A percentile compares a stretch with the other conserved stretches of the same genome.
Evolutionary conservation across 257 asterid genomes (phyloP).

Genomic region (Plantago elongata): DNA sequence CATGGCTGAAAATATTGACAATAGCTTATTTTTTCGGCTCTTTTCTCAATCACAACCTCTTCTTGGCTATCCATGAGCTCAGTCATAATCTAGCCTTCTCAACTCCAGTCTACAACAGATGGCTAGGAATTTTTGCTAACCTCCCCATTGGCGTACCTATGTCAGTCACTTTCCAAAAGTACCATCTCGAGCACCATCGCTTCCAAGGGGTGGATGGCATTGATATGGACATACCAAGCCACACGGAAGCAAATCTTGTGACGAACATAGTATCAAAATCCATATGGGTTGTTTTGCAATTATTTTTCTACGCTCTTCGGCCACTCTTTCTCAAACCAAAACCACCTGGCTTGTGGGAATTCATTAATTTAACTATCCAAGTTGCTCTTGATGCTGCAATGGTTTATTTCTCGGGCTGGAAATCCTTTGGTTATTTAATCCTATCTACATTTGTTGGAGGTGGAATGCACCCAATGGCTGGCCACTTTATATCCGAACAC

Average conservation of each 20-base stretch:
- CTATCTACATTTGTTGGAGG: constrained; percentile 92
- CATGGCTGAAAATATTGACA: constrained; percentile 64
- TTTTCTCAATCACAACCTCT: constrained; percentile 92
- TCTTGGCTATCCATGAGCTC: constrained; percentile 89
- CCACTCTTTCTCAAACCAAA: constrained; percentile 90
- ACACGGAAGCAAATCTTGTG: constrained; percentile 53
- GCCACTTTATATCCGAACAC: constrained; percentile 90
- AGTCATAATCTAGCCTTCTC: constrained; percentile 95
- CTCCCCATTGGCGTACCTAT: constrained; percentile 93
- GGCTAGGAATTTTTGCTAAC: constrained; percentile 92
- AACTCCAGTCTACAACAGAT: constrained; percentile 71
- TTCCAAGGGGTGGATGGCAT: constrained; percentile 94
- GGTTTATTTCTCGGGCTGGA: constrained; percentile 80
- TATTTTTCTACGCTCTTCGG: constrained; percentile 86
- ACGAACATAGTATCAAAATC: constrained; percentile 51
- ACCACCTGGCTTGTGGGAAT: constrained; percentile 95
- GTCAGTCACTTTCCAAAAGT: constrained; percentile 96
- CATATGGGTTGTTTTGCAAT: constrained; percentile 76
- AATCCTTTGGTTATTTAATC: constrained; percentile 65
- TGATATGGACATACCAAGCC: constrained; percentile 86
- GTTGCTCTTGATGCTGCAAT: constrained; percentile 56
- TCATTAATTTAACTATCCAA: constrained; percentile 56
- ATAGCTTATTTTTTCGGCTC: constrained; percentile 85
- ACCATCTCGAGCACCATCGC: constrained; percentile 95
- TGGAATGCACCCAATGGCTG: constrained; percentile 97